A percentile compares a stretch with the other conserved stretches of the same genome.
Evolutionary conservation across 2,329 filamentous ascomycete genomes (phyloP).

Genomic region (Microdochium paspali): DNA sequence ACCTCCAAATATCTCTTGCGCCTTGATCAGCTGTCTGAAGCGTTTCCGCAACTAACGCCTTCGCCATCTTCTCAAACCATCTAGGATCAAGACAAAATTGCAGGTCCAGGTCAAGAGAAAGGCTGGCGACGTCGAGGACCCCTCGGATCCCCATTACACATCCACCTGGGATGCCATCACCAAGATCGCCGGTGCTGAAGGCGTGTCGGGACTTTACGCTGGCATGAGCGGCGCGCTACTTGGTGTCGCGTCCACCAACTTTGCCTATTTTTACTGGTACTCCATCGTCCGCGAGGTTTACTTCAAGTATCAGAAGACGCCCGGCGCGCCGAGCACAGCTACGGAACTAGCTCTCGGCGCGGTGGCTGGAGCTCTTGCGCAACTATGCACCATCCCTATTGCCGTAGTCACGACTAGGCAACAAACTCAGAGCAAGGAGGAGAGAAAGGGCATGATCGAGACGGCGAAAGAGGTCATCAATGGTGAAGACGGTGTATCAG

Average conservation of each 20-base stretch:
- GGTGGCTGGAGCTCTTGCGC: slow-evolving; percentile 78
- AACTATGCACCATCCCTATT: slow-evolving; percentile 93
- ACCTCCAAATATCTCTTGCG: background rate
- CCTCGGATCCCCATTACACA: slow-evolving; percentile 63
- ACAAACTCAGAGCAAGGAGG: slow-evolving; percentile 78
- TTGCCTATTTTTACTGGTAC: slow-evolving; percentile 99
- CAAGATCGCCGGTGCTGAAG: slow-evolving; percentile 76
- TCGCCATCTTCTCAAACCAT: too few species aligned
- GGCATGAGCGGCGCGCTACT: slow-evolving; percentile 81
- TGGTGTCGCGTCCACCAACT: slow-evolving; percentile 94
- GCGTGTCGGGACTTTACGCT: slow-evolving; percentile 72
- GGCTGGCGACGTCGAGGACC: slow-evolving; percentile 31
- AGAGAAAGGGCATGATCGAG: slow-evolving; percentile 77
- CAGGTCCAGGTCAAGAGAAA: slow-evolving; percentile 82
- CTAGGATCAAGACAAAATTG: slow-evolving; percentile 86
- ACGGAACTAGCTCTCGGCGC: slow-evolving; percentile 80
- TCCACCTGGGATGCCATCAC: slow-evolving; percentile 82
- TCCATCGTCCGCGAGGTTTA: slow-evolving; percentile 79
- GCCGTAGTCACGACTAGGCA: slow-evolving; percentile 93
- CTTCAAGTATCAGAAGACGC: slow-evolving; percentile 44
- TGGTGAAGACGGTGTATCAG: slow-evolving; percentile 80
- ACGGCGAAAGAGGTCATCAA: slow-evolving; percentile 85
- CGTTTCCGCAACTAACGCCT: too few species aligned
- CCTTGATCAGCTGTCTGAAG: too few species aligned
- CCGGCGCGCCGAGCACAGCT: slow-evolving; percentile 60